Percentiles rank a stretch among this genome's conserved stretches.
phyloP scores from a whole-genome alignment of 1,284 basidiomycete species.

The Cryptococcus sp. region DNA sequence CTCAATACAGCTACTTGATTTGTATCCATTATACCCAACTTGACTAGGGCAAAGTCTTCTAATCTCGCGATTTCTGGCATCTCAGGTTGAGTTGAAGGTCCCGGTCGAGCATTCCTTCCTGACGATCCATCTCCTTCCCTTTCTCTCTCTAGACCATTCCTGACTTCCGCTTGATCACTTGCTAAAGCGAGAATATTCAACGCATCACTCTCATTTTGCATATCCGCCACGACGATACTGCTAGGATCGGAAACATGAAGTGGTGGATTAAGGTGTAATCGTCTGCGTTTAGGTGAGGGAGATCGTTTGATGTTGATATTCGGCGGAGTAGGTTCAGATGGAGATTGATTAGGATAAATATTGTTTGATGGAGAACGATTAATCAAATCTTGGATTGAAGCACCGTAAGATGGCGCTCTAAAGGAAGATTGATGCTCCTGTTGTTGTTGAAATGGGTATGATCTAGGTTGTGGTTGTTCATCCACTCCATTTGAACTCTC shows the following conservation, averaged over 20 bases:
- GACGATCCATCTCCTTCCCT: slow-evolving; percentile 2
- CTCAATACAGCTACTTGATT: slow-evolving; percentile 37
- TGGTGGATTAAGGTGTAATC: slow-evolving; percentile 32
- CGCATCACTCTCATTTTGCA: slow-evolving; percentile 48
- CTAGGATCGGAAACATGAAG: slow-evolving; percentile 36
- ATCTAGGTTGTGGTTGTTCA: neutral
- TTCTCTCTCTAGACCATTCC: neutral
- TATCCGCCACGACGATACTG: slow-evolving; percentile 44
- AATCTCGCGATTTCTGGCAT: neutral
- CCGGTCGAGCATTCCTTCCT: neutral
- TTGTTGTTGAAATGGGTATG: neutral
- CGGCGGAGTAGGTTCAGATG: neutral
- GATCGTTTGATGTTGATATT: neutral
- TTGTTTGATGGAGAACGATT: neutral
- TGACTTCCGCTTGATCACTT: slow-evolving; percentile 16
- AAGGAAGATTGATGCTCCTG: neutral
- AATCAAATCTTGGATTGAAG: slow-evolving; percentile 13
- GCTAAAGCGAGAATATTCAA: slow-evolving; percentile 46
- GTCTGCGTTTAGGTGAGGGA: slow-evolving; percentile 21
- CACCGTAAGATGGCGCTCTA: slow-evolving; percentile 1
- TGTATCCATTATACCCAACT: slow-evolving; percentile 40
- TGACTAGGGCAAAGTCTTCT: slow-evolving; percentile 45
- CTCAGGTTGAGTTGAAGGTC: neutral
- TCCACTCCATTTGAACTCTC: neutral
- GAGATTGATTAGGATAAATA: neutral